These are phyloP conservation scores for Entonaema liquescens DNA, from an alignment of 495 filamentous ascomycete genomes.

Conservation along the genomic window DNA sequence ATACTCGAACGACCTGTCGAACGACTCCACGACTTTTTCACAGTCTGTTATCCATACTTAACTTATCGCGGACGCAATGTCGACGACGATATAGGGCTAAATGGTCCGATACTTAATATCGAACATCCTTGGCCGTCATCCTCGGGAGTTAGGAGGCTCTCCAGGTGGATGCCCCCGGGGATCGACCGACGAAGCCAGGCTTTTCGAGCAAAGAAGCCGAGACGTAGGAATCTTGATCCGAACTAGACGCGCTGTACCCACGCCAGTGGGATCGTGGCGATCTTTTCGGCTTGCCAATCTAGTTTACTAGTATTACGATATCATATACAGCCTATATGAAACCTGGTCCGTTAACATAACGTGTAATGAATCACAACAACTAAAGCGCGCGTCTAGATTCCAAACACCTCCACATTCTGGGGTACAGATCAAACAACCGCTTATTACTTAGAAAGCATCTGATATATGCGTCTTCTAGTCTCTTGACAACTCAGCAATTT, in stretches of 20 bases:
- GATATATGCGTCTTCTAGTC: neutral
- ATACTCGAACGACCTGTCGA: constrained; percentile 39
- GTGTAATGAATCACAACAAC: constrained; percentile 29
- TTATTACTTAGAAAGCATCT: constrained; percentile 2
- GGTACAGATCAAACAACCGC: constrained; percentile 9
- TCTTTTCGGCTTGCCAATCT: constrained; percentile 34
- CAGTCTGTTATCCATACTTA: constrained; percentile 22
- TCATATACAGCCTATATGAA: constrained; percentile 41
- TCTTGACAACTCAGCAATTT: neutral
- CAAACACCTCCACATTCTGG: constrained; percentile 9
- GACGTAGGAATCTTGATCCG: constrained; percentile 26
- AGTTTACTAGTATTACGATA: constrained; percentile 15
- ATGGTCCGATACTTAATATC: constrained; percentile 40
- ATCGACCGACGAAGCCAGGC: constrained; percentile 23
- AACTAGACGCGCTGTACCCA: neutral
- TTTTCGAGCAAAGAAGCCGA: constrained; percentile 5
- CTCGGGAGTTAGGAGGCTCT: constrained; percentile 30
- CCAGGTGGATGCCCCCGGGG: constrained; percentile 16
- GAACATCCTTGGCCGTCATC: constrained; percentile 27
- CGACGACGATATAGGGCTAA: constrained; percentile 30
- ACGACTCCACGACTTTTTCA: constrained; percentile 26
- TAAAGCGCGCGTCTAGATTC: constrained; percentile 10
- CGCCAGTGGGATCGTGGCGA: constrained; percentile 23
- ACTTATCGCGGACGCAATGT: constrained; percentile 32
- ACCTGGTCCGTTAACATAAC: constrained; percentile 13